These are phyloP conservation scores for Sordariomycetes sp. DNA, from an alignment of 2,329 filamentous ascomycete species.

Conservation along the genomic window DNA sequence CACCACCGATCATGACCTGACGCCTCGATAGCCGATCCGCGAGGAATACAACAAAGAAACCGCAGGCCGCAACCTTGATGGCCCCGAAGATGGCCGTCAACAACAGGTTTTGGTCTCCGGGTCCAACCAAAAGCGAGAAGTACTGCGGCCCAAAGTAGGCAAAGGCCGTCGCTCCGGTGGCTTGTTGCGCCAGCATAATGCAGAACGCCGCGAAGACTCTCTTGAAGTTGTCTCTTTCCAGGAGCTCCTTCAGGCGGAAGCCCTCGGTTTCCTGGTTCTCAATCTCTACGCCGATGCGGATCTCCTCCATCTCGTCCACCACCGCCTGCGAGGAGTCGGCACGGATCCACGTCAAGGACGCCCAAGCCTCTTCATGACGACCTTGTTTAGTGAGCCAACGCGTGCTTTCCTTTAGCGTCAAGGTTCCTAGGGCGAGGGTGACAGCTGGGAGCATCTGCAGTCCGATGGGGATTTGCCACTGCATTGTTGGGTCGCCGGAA, in stretches of 20 bases:
- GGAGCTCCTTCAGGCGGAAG: constrained; percentile 4
- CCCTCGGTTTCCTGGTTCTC: constrained; percentile 20
- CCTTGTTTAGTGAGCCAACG: constrained; percentile 39
- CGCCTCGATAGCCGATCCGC: constrained; percentile 5
- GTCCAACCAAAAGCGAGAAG: constrained; percentile 7
- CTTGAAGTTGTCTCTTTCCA: constrained; percentile 5
- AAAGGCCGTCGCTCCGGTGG: constrained; percentile 7
- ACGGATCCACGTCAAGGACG: constrained; percentile 41
- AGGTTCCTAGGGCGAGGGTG: constrained; percentile 36
- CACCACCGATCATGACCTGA: constrained; percentile 28
- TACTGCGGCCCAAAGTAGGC: constrained; percentile 8
- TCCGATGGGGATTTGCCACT: constrained; percentile 49
- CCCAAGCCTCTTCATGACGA: constrained; percentile 33
- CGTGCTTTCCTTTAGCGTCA: constrained; percentile 37
- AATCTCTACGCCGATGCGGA: constrained; percentile 32
- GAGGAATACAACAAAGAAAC: constrained; percentile 7
- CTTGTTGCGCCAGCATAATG: constrained; percentile 6
- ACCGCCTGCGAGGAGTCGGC: constrained; percentile 25
- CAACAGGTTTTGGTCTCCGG: constrained; percentile 4
- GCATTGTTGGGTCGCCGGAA: constrained; percentile 14
- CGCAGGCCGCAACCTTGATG: constrained; percentile 7
- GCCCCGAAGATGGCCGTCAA: constrained; percentile 8
- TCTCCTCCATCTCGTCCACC: constrained; percentile 37
- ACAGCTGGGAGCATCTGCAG: constrained; percentile 38
- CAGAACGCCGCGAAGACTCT: constrained; percentile 6